Percentiles rank a stretch among this genome's conserved stretches.
Evolutionary conservation across 2,329 filamentous ascomycete genomes (phyloP).

Genomic region (Fusarium circinatum): DNA sequence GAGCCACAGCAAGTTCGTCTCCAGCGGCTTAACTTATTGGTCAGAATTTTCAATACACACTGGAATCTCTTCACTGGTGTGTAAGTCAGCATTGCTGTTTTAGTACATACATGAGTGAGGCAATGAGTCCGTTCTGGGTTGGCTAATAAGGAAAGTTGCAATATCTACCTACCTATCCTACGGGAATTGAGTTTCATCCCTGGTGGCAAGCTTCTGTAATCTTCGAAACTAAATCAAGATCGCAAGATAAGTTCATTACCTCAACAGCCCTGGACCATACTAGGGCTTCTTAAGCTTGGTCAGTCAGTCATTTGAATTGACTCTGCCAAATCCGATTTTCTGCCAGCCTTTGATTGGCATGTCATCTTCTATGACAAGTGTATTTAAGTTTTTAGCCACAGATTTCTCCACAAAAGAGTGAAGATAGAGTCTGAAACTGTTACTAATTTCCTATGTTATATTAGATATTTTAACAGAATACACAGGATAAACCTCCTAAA

Average conservation of each 20-base stretch:
- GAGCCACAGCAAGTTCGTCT: constrained; percentile 6
- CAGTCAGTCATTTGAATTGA: background rate
- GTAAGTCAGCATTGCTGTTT: background rate
- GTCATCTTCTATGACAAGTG: background rate
- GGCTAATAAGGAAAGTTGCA: background rate
- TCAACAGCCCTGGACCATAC: background rate
- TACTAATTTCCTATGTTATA: background rate
- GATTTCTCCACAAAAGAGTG: background rate
- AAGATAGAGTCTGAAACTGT: background rate
- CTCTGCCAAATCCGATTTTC: background rate
- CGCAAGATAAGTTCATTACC: no score
- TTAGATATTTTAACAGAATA: background rate
- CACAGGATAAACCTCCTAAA: background rate
- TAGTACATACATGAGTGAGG: background rate
- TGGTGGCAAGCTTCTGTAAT: background rate
- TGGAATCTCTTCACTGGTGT: background rate
- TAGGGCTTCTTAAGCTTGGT: background rate
- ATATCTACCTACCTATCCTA: background rate
- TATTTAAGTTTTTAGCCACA: background rate
- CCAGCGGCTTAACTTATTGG: background rate
- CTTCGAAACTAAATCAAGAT: background rate
- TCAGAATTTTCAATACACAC: background rate
- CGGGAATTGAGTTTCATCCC: background rate
- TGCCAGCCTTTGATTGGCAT: background rate
- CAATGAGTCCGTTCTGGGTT: background rate